Evolutionary conservation across 208 protist genomes (phyloP).

Genomic region (Porcisia deanei): DNA sequence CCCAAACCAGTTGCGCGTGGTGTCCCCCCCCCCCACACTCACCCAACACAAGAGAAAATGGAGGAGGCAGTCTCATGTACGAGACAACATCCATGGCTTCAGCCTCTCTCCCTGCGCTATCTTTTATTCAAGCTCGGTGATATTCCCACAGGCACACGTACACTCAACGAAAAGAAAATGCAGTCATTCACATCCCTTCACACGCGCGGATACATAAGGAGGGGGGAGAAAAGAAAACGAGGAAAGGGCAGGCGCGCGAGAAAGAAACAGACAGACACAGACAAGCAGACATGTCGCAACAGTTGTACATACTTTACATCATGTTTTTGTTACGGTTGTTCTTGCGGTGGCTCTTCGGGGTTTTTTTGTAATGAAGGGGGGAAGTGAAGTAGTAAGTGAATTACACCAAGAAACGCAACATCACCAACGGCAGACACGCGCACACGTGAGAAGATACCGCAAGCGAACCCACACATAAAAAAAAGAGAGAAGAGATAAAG

Average conservation of each 20-base stretch:
- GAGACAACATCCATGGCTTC: too few species aligned
- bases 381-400: too few species aligned
- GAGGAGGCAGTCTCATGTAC: too few species aligned
- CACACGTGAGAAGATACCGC: too few species aligned
- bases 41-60: too few species aligned
- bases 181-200: neutral
- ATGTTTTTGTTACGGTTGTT: neutral
- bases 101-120: neutral
- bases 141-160: neutral
- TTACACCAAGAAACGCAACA: too few species aligned
- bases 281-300: neutral
- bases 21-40: too few species aligned
- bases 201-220: neutral
- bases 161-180: neutral
- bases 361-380: too few species aligned
- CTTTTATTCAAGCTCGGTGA: neutral
- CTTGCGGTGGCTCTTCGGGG: too few species aligned
- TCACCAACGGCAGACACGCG: too few species aligned
- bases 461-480: neutral
- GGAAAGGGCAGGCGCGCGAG: neutral
- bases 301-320: constrained; percentile 11
- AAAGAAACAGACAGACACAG: neutral
- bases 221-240: constrained; percentile 2
- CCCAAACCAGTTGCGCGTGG: too few species aligned
- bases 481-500: neutral